Conservation (phyloP, 106 monocot species). For the Hemerocallis citrina region DNA sequence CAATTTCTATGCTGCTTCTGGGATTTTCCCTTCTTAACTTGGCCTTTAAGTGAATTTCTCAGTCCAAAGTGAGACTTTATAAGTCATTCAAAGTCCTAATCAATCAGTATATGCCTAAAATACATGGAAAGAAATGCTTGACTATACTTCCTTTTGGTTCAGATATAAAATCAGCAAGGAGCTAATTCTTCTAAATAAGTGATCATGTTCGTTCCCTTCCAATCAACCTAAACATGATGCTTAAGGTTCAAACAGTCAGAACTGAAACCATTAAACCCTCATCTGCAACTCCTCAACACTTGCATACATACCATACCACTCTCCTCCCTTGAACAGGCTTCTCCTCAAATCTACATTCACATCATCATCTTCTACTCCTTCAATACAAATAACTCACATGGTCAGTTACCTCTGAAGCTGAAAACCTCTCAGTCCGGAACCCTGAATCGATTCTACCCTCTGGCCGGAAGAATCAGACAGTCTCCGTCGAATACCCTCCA, state of each 20-base stretch:
- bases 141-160: background rate
- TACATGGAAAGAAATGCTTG: background rate
- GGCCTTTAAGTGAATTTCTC: background rate
- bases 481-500: slow-evolving; percentile 7
- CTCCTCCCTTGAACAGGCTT: slow-evolving; percentile 21
- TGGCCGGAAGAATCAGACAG: slow-evolving; percentile 25
- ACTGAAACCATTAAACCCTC: slow-evolving; percentile 22
- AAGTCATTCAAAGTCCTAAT: background rate
- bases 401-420: background rate
- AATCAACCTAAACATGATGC: slow-evolving; percentile 3
- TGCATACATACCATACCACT: background rate
- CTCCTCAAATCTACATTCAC: slow-evolving; percentile 18
- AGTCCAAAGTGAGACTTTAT: too few species aligned
- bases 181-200: too few species aligned
- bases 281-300: slow-evolving; percentile 7
- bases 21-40: background rate
- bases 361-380: slow-evolving; percentile 27
- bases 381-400: background rate
- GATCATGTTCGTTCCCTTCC: background rate
- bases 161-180: background rate
- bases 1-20: background rate
- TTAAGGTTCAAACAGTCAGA: slow-evolving; percentile 9
- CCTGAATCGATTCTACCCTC: slow-evolving; percentile 21
- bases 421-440: slow-evolving; percentile 23
- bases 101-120: background rate